Conservation (phyloP, 2,329 filamentous ascomycete species). For the Parascedosporium putredinis region DNA sequence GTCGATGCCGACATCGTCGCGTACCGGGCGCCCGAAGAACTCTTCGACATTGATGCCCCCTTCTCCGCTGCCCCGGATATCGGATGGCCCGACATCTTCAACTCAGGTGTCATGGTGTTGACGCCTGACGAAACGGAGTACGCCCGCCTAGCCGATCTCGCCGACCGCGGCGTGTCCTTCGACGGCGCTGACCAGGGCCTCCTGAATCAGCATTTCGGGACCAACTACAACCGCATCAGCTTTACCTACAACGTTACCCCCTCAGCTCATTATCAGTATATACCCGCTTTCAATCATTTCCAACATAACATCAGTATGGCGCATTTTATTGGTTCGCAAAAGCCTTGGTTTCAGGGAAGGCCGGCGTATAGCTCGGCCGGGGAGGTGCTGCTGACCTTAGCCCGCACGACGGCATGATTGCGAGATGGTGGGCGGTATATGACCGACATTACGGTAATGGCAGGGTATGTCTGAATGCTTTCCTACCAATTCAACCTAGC, state of each 20-base stretch:
- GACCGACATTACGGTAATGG: constrained; percentile 60
- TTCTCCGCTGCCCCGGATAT: constrained; percentile 80
- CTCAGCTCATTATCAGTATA: constrained; percentile 92
- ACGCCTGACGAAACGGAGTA: constrained; percentile 81
- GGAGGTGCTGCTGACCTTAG: constrained; percentile 51
- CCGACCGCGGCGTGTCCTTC: constrained; percentile 80
- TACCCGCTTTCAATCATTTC: constrained; percentile 89
- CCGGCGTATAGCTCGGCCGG: constrained; percentile 26
- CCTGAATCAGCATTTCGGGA: constrained; percentile 85
- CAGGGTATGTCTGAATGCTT: constrained; percentile 25
- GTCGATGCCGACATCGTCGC: constrained; percentile 92
- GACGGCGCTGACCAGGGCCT: constrained; percentile 95
- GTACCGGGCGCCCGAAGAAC: constrained; percentile 81
- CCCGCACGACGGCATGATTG: constrained; percentile 59
- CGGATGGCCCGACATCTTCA: constrained; percentile 97
- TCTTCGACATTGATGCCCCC: constrained; percentile 56
- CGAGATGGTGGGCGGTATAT: constrained; percentile 89
- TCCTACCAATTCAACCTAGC: not conserved
- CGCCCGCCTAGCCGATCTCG: constrained; percentile 73
- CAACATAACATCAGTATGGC: constrained; percentile 81
- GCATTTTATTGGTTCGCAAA: constrained; percentile 87
- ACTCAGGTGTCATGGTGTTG: constrained; percentile 92
- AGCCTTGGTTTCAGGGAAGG: constrained; percentile 72
- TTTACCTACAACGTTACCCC: constrained; percentile 98
- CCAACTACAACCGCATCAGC: constrained; percentile 74